phyloP scores from a whole-genome alignment of 2,329 filamentous ascomycete genomes.

The Myriosclerotinia scirpicola region DNA sequence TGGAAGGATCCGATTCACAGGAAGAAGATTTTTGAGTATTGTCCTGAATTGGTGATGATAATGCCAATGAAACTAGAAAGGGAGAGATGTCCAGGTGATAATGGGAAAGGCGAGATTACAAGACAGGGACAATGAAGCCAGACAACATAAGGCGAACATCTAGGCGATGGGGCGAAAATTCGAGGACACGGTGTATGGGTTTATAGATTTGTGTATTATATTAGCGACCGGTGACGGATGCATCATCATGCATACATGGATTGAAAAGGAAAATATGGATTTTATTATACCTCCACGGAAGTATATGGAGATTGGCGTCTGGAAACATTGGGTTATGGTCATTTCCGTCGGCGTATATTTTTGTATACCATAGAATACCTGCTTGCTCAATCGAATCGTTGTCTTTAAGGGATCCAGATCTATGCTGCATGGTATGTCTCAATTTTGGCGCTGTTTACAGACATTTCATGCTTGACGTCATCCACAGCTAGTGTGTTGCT shows the following conservation, averaged over 20 bases:
- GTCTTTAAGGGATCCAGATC: background rate
- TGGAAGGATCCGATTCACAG: slow-evolving; percentile 49
- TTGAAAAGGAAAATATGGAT: background rate
- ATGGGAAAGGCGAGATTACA: slow-evolving; percentile 11
- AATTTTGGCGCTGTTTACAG: background rate
- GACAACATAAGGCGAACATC: background rate
- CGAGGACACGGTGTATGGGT: background rate
- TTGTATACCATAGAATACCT: slow-evolving; percentile 1
- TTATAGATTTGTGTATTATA: background rate
- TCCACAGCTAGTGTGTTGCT: background rate
- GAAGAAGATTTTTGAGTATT: slow-evolving; percentile 54
- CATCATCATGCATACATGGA: background rate
- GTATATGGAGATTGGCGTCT: slow-evolving; percentile 7
- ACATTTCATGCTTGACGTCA: background rate
- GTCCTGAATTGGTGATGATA: slow-evolving; percentile 56
- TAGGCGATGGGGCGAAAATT: no score
- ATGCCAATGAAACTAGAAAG: slow-evolving; percentile 56
- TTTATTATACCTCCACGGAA: background rate
- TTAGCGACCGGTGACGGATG: background rate
- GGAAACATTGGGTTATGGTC: background rate
- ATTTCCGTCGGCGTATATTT: background rate
- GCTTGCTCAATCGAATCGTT: background rate
- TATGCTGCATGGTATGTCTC: background rate
- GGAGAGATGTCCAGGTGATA: slow-evolving; percentile 23
- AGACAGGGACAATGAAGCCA: background rate